Conservation (phyloP, 768 basidiomycete species). For the Tylopilus balloui region DNA sequence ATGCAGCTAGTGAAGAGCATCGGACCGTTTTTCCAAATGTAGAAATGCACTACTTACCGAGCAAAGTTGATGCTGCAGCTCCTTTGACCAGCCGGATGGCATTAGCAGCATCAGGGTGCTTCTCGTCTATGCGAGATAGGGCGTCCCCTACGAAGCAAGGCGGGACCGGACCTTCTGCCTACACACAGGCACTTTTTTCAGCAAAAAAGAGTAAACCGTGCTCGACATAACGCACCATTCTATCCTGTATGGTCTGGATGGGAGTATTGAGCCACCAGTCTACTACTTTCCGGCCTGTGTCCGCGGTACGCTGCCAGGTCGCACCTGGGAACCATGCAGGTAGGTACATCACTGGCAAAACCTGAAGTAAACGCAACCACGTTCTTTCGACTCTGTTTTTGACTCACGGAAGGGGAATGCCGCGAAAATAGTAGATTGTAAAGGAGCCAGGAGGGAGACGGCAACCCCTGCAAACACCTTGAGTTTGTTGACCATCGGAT, state of each 20-base stretch:
- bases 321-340: constrained; percentile 8
- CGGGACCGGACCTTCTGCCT: background rate
- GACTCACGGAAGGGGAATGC: constrained; percentile 9
- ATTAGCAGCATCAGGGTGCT: background rate
- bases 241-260: background rate
- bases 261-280: constrained; percentile 5
- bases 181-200: background rate
- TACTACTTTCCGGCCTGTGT: background rate
- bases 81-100: constrained; percentile 2
- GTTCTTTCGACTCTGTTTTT: background rate
- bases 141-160: constrained; percentile 7
- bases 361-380: background rate
- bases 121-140: background rate
- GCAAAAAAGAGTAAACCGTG: background rate
- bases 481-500: constrained; percentile 10
- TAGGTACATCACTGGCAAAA: constrained; percentile 3
- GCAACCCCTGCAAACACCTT: background rate
- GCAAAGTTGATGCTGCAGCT: constrained; percentile 5
- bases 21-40: background rate
- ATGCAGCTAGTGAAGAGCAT: constrained; percentile 1
- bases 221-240: background rate
- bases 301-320: background rate
- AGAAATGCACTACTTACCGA: background rate
- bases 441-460: background rate
- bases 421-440: background rate